These are phyloP conservation scores for Cutaneotrichosporon sp. DNA, from an alignment of 1,284 basidiomycete genomes.

Conservation along the genomic window DNA sequence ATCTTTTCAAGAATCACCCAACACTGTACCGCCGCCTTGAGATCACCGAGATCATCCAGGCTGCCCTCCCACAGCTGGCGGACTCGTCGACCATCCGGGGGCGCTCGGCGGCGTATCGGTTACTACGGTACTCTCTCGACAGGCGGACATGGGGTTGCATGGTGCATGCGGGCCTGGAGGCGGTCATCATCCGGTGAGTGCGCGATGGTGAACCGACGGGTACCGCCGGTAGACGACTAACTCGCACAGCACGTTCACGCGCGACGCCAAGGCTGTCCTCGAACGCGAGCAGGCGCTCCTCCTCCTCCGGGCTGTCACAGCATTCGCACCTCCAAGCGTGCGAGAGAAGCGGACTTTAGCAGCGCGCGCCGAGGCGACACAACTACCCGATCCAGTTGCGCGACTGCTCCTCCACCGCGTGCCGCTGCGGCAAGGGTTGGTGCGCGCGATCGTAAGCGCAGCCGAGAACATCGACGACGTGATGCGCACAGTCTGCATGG, in stretches of 20 bases:
- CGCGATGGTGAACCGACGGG: not conserved
- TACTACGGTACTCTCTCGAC: constrained; percentile 77
- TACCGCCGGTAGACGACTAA: not conserved
- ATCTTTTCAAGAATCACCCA: constrained; percentile 69
- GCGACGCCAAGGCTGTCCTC: constrained; percentile 72
- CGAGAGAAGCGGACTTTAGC: not conserved
- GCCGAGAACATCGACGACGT: constrained; percentile 91
- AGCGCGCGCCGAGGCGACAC: not conserved
- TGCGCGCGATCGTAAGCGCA: constrained; percentile 85
- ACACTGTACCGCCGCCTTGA: constrained; percentile 75
- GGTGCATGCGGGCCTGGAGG: constrained; percentile 64
- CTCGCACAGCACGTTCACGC: constrained; percentile 67
- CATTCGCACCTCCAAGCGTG: constrained; percentile 32
- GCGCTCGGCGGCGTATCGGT: constrained; percentile 81
- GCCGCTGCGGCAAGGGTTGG: constrained; percentile 62
- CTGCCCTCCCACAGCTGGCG: constrained; percentile 70
- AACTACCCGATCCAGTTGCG: constrained; percentile 17
- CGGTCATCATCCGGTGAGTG: constrained; percentile 77
- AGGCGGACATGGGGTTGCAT: constrained; percentile 54
- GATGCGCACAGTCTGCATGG: constrained; percentile 76
- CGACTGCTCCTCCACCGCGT: constrained; percentile 29
- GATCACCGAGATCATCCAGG: constrained; percentile 68
- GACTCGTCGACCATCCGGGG: constrained; percentile 72
- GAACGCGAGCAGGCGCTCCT: constrained; percentile 96
- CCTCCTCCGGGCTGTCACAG: constrained; percentile 78